Evolutionary conservation across 176 grass and related monocot genomes (phyloP), one percentile per base, ranked within the genome.

Genomic region (Musa troglodytarum): DNA sequence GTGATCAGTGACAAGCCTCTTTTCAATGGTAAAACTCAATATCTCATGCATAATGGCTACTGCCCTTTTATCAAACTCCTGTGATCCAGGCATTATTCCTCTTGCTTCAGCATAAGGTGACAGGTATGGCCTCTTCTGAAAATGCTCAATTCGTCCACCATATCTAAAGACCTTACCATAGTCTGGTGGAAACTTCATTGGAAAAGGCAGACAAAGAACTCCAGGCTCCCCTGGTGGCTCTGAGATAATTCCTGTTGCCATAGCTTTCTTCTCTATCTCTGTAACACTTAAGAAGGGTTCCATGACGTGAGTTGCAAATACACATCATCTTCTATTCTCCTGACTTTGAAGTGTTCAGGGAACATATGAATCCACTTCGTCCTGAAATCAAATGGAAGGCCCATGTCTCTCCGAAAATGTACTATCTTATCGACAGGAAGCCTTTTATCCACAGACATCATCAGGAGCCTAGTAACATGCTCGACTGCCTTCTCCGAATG

Each of bases 1-100:
- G 52, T 96, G 87, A 77, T 96, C 87, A 0, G 89, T 96, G 59
- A 96, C 93, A 66, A 96, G 77, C 85, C 93, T 88, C 77, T 90
- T 96, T 68, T 92, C 93, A 69, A 96, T 70, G 17, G 80, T 92
- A 80, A 96, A 96, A 76, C 65, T 92, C 67, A 88, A 87, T 68
- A 96, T 85, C 78, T 92, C 93, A 22, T 96, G 93, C 79, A 90
- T 92, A 63, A 96, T 77, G 0, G 87, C 89, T 17, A 96, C 87
- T 9, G 93, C 89, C 67, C 93, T 88, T 79, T 96, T 92, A 75
- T 96, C 87, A 71, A 96, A 96, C 80, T 96, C 87, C 13, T 65
- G 81, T 0, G 83, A 85, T 3, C 93, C 87, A 79, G 93, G 79
- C 57, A 61, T 74, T 74, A 90, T 74, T 68, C 62, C 87, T 77